Conservation (phyloP, 1,139 yeast species). For the Magnusiomyces magnusii region DNA sequence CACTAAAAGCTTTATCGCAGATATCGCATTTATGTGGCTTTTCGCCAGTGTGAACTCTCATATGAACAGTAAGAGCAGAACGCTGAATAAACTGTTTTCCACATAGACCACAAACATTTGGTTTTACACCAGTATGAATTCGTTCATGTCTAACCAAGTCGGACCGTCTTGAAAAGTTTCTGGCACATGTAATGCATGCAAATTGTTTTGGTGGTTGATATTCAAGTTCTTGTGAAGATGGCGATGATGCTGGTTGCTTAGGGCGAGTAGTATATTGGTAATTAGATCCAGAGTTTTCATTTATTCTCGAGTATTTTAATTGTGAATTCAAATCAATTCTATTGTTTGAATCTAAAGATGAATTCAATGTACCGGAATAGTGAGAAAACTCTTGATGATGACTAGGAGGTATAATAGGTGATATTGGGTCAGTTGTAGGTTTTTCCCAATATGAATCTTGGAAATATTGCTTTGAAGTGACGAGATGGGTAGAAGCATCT, state of each 20-base stretch:
- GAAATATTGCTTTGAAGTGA: not conserved
- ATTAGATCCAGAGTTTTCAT: not conserved
- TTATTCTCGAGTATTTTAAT: too few relatives aligned
- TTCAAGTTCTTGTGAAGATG: not conserved
- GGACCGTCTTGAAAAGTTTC: constrained; percentile 51
- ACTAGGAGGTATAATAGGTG: not conserved
- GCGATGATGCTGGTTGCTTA: not conserved
- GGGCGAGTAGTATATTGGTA: not conserved
- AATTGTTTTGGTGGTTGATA: constrained; percentile 18
- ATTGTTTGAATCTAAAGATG: not conserved
- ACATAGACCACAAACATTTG: constrained; percentile 31
- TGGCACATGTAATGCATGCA: constrained; percentile 25
- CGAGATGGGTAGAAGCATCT: not conserved
- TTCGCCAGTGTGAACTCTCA: constrained; percentile 83
- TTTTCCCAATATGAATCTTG: not conserved
- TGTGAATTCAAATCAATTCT: not conserved
- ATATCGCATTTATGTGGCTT: constrained; percentile 40
- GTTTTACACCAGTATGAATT: constrained; percentile 78
- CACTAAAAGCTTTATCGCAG: constrained; percentile 35
- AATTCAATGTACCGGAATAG: not conserved
- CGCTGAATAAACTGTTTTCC: constrained; percentile 59
- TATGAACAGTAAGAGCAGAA: constrained; percentile 65
- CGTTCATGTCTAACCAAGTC: constrained; percentile 66
- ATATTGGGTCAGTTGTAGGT: not conserved
- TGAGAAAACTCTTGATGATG: not conserved